Evolutionary conservation across 192 early-diverging fungal species (phyloP).

Genomic region (Coemansia sp.): DNA sequence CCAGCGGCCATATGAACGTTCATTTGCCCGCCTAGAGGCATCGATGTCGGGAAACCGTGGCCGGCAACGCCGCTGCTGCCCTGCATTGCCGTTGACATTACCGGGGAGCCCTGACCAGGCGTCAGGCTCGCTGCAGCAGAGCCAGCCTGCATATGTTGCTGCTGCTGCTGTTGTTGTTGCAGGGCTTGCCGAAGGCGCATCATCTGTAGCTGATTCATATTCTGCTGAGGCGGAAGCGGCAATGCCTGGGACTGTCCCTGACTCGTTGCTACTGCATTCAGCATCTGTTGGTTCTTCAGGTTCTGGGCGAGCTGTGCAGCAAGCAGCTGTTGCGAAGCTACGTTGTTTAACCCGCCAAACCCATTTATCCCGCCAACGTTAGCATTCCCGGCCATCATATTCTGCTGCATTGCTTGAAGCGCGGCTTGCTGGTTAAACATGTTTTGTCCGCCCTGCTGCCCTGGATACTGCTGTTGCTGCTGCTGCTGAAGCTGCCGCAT

Average conservation of each 20-base stretch:
- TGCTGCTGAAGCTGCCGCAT: conserved; percentile 50
- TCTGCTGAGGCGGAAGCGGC: conserved; percentile 21
- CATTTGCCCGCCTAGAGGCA: not conserved
- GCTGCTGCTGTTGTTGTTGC: conserved; percentile 38
- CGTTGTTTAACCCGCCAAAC: conserved; percentile 7
- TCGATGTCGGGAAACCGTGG: not conserved
- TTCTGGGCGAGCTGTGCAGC: conserved; percentile 40
- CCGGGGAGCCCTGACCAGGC: conserved; percentile 3
- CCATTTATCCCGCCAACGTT: conserved; percentile 15
- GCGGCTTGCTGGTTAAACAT: conserved; percentile 23
- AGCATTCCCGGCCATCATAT: conserved; percentile 17
- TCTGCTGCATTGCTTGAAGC: conserved; percentile 28
- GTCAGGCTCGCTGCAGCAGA: not conserved
- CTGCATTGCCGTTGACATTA: not conserved
- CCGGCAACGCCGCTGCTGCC: not conserved
- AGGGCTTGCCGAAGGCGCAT: conserved; percentile 40
- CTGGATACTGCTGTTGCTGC: conserved; percentile 25
- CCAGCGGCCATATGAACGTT: conserved; percentile 1
- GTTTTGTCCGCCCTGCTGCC: conserved; percentile 13
- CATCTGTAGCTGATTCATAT: conserved; percentile 33
- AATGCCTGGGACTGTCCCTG: conserved; percentile 13
- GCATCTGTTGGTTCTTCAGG: conserved; percentile 39
- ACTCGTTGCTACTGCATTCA: conserved; percentile 10
- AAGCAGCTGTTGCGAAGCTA: conserved; percentile 26
- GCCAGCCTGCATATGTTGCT: conserved; percentile 7